Percentiles rank a stretch among this genome's conserved stretches.
Evolutionary conservation across 2,329 filamentous ascomycete genomes (phyloP).

Genomic region (Fusarium mangiferae): DNA sequence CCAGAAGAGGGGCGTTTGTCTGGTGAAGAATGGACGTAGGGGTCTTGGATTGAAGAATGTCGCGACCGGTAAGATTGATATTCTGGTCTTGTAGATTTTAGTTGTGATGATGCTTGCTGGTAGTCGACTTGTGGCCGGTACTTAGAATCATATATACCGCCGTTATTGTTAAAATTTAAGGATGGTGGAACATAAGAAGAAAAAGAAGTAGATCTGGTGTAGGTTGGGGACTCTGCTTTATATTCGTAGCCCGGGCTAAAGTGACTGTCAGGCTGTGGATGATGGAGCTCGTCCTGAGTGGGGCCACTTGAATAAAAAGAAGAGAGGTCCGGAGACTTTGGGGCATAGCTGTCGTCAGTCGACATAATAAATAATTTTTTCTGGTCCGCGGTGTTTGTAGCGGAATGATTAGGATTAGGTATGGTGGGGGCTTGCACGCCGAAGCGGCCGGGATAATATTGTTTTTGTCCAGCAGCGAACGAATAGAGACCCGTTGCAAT

Average conservation of each 20-base stretch:
- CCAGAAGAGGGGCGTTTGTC: conserved; percentile 8
- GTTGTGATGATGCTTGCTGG: conserved; percentile 40
- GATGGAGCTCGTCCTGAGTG: conserved; percentile 49
- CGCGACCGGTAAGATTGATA: conserved; percentile 40
- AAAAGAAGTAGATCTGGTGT: conserved; percentile 39
- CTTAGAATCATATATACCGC: conserved; percentile 18
- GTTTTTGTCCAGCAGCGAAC: conserved; percentile 19
- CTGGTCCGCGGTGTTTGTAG: conserved; percentile 28
- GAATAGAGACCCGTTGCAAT: conserved; percentile 13
- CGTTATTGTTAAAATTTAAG: conserved; percentile 39
- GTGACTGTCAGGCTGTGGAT: conserved; percentile 46
- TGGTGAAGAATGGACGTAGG: conserved; percentile 22
- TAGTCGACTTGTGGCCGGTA: conserved; percentile 42
- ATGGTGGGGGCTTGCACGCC: conserved; percentile 38
- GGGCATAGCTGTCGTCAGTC: conserved; percentile 64
- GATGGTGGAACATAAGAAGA: conserved; percentile 41
- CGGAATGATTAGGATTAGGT: conserved; percentile 23
- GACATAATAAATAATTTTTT: conserved; percentile 54
- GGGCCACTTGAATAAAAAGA: conserved; percentile 60
- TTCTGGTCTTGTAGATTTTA: conserved; percentile 32
- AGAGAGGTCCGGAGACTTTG: conserved; percentile 69
- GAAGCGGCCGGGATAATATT: conserved; percentile 29
- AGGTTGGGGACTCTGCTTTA: conserved; percentile 49
- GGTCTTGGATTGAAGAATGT: conserved; percentile 27
- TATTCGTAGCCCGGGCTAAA: conserved; percentile 47